Evolutionary conservation across 2,329 filamentous ascomycete species (phyloP), one percentile per base, ranked within the genome.

Genomic region (Sarocladiaceae sp.): DNA sequence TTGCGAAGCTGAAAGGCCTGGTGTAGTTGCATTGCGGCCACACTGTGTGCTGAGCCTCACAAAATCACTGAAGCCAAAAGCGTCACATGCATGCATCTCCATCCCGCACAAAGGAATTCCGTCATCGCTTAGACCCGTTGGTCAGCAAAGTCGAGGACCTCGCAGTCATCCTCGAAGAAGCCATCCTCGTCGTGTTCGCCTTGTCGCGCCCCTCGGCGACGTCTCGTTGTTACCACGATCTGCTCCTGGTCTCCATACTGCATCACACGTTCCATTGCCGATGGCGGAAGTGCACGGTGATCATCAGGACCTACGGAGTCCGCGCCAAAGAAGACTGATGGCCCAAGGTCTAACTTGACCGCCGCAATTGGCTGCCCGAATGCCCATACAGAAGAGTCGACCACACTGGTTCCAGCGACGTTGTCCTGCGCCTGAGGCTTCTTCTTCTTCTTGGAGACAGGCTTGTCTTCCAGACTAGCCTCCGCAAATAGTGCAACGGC

Each of bases 151-250:
- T 96, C 90, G 56, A 96, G 78, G 53, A 96, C 88, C 66, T 96
- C 90, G 59, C 89, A 94, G 64, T 95, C 91, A 65, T 96, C 90
- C 69, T 96, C 91, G 62, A 96, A 96, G 68, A 96, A 95, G 2
- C 87, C 87, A 52, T 86, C 84, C 53, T 89, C 87, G 40, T 84
- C 84, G 35, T 68, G 64, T 26, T 74, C 72, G 15, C 70, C 66
- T 33, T 70, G 65, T 50, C 78, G 74, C 49, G 74, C 76, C 35
- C 75, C 72, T 36, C 78, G 82, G 54, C 88, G 82, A 50, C 88
- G 78, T 55, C 90, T 79, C 2, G 90, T 93, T 15, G 88, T 95
- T 17, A 93, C 85, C 39, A 95, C 86, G 55, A 94, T 87, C 66
- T 92, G 84, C 69, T 90, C 87, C 49, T 86, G 78, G 56, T 86